Base-by-base conservation (phyloP, 2,329 filamentous ascomycete genomes). In the Lecanicillium sp. region DNA sequence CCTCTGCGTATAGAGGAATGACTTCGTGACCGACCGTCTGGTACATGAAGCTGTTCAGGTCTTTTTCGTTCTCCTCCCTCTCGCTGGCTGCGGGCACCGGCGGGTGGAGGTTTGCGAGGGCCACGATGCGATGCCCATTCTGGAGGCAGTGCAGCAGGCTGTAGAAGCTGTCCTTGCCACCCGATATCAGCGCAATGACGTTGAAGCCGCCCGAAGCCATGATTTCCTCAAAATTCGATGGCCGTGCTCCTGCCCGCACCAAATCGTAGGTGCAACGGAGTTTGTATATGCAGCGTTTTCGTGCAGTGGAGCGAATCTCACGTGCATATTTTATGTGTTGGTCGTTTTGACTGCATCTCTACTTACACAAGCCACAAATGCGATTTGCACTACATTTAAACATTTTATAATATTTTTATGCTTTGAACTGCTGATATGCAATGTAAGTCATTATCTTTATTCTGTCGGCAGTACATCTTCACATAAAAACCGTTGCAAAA, bases 31-130 rank as follows among this genome's bases (percentile, higher is more conserved):
- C 93, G 51, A 96, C 87, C 3, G 93, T 98, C 72, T 98, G 93
- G 73, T 97, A 98, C 93, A 98, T 98, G 81, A 93, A 97, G 70
- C 90, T 96, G 67, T 98, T 89, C 58, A 95, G 76, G 64, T 97
- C 70, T 40, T 60, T 63, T 39, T 72, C 62, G 15, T 51, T 47
- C 29, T 49, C 8, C 48, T 19, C 11, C 8, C 17, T 30, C 23
- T 32, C 49, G 20, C 24, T 24, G 14, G 30, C 19, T n/a, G 54
- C 49, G 43, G 53, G 56, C 5, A 9, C 11, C 8, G 29, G 30
- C 4, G 54, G 54, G 7, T 54, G 36, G 33, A 98, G 73, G 66
- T 98, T 98, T 42, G 88, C 93, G 40, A 98, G 73, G 7, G 93
- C 93, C 43, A 96, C 79, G 39, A 98, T 73, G 53, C 78, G 77